Percentiles rank a stretch among this genome's conserved stretches.
Evolutionary conservation across 306 rosid species (phyloP).

Genomic region (Cucurbita maxima): DNA sequence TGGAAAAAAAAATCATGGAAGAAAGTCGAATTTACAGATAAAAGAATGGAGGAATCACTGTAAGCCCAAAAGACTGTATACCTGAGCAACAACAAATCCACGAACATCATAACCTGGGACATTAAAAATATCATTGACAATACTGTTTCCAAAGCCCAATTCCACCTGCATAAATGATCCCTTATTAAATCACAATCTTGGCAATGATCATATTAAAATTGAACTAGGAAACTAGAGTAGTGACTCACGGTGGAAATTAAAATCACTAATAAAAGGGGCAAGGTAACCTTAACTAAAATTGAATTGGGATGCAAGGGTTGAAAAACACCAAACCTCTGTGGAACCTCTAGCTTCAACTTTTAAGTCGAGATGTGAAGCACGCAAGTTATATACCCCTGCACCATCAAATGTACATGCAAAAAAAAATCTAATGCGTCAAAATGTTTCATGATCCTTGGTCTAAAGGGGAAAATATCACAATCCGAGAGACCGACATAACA

Average conservation of each 20-base stretch:
- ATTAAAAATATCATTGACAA: conserved; percentile 54
- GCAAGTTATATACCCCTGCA: conserved; percentile 72
- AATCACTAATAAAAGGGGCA: neutral
- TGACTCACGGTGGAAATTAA: neutral
- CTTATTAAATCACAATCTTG: conserved; percentile 4
- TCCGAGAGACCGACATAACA: neutral
- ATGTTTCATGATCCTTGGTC: neutral
- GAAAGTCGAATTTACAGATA: neutral
- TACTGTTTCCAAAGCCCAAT: conserved; percentile 66
- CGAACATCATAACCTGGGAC: conserved; percentile 70
- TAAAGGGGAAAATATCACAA: neutral
- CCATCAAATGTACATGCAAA: conserved; percentile 7
- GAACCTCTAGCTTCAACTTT: conserved; percentile 68
- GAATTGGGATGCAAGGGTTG: neutral
- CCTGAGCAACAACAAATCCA: conserved; percentile 96
- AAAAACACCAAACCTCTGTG: conserved; percentile 43
- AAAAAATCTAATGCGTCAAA: neutral
- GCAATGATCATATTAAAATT: conserved; percentile 1
- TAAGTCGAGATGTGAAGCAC: conserved; percentile 67
- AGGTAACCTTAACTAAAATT: neutral
- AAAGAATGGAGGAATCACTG: neutral
- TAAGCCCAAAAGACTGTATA: conserved; percentile 13
- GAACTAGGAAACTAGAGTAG: neutral
- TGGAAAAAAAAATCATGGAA: neutral
- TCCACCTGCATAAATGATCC: conserved; percentile 52